A percentile compares a stretch with the other conserved stretches of the same genome.
Conservation (phyloP, 2,329 filamentous ascomycete species). For the Monilinia vaccinii-corymbosi region DNA sequence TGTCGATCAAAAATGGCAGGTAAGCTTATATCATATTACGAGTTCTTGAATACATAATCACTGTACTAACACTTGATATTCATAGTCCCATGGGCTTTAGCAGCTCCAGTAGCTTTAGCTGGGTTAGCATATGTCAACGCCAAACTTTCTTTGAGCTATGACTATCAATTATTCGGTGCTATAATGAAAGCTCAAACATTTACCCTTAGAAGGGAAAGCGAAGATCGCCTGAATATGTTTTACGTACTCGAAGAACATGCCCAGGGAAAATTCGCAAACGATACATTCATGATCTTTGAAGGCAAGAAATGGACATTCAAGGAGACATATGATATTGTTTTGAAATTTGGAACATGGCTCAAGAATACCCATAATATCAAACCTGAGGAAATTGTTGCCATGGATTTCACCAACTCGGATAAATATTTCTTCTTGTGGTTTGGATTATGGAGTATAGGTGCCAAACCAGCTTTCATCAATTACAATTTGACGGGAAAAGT, state of each 20-base stretch:
- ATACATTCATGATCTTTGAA: conserved; percentile 57
- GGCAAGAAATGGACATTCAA: conserved; percentile 63
- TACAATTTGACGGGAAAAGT: conserved; percentile 69
- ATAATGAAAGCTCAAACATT: conserved; percentile 39
- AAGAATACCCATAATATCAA: conserved; percentile 53
- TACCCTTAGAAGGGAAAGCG: conserved; percentile 39
- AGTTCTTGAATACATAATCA: no score
- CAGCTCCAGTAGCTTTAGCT: conserved; percentile 54
- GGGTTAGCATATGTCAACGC: conserved; percentile 73
- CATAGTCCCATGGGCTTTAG: conserved; percentile 43
- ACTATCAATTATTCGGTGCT: conserved; percentile 50
- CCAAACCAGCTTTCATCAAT: conserved; percentile 78
- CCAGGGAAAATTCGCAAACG: conserved; percentile 41
- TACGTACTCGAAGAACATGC: conserved; percentile 66
- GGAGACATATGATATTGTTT: conserved; percentile 60
- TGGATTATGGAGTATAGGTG: conserved; percentile 75
- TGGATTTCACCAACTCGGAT: conserved; percentile 77
- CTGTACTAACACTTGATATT: not conserved
- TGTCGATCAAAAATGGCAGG: conserved; percentile 20
- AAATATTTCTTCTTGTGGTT: conserved; percentile 65
- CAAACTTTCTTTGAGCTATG: conserved; percentile 56
- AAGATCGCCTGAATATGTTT: conserved; percentile 60
- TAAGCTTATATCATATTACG: conserved; percentile 1
- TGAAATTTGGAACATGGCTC: conserved; percentile 71
- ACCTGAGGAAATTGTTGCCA: conserved; percentile 66